phyloP scores from a whole-genome alignment of 2,329 filamentous ascomycete species.

The Beauveria sp. region DNA sequence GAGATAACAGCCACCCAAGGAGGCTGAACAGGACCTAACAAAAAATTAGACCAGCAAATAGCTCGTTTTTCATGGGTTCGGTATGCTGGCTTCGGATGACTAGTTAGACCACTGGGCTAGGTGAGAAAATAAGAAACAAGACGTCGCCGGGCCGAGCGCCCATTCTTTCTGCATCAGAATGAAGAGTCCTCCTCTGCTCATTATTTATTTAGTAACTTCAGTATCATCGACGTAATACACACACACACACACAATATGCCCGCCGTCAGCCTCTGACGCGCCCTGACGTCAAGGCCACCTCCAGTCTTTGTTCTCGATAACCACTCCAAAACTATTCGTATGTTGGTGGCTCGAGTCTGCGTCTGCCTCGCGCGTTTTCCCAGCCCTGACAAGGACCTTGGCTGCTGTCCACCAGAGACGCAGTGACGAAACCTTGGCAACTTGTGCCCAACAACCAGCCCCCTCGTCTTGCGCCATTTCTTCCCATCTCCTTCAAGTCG shows the following conservation, averaged over 20 bases:
- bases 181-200: too few species aligned
- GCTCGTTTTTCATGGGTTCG: constrained; percentile 3
- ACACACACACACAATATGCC: not conserved
- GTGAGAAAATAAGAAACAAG: not conserved
- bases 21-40: not conserved
- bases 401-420: too few species aligned
- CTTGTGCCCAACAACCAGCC: not conserved
- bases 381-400: too few species aligned
- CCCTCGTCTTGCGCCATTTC: constrained; percentile 2
- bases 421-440: too few species aligned
- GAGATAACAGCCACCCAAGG: not conserved
- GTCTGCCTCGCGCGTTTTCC: too few species aligned
- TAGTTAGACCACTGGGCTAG: not conserved
- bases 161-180: not conserved
- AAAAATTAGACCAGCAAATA: not conserved
- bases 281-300: not conserved
- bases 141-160: not conserved
- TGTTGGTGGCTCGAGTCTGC: too few species aligned
- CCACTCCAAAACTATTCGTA: too few species aligned
- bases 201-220: not conserved
- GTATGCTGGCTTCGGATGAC: not conserved
- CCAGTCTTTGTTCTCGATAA: not conserved
- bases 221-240: not conserved
- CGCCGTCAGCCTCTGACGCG: not conserved
- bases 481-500: not conserved